Evolutionary conservation across 208 protist species (phyloP).

Genomic region (Borovskyia barvae): DNA sequence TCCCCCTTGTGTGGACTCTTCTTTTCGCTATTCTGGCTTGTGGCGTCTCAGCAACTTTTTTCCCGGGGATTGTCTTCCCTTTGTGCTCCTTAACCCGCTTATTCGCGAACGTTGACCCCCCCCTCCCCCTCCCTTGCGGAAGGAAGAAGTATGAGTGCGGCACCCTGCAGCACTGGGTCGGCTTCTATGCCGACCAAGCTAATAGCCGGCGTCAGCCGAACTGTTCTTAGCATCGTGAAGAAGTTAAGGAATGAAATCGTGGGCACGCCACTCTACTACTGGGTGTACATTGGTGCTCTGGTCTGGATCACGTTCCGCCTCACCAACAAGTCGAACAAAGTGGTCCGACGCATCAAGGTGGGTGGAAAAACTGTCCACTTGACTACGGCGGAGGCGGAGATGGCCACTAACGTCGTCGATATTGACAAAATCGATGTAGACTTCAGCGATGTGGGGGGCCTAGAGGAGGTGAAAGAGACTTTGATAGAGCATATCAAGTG

Average conservation of each 20-base stretch:
- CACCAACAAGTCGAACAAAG: constrained; percentile 40
- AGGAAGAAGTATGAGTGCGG: too few relatives aligned
- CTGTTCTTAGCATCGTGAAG: constrained; percentile 16
- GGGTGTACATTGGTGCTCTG: constrained; percentile 67
- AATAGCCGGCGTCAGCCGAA: constrained; percentile 20
- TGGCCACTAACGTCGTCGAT: constrained; percentile 68
- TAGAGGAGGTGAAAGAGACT: constrained; percentile 72
- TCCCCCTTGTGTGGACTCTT: not conserved
- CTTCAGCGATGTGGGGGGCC: constrained; percentile 70
- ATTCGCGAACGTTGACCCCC: too few relatives aligned
- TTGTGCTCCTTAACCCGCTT: not conserved
- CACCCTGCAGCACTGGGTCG: too few relatives aligned
- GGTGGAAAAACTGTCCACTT: constrained; percentile 40
- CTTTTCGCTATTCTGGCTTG: not conserved
- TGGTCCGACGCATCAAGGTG: constrained; percentile 44
- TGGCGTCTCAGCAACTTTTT: not conserved
- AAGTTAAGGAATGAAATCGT: constrained; percentile 27
- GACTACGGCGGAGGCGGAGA: constrained; percentile 60
- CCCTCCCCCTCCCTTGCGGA: too few relatives aligned
- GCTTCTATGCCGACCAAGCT: constrained; percentile 13
- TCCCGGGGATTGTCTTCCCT: not conserved
- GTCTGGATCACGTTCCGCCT: constrained; percentile 51
- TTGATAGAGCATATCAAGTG: constrained; percentile 85
- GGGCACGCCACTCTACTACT: constrained; percentile 61
- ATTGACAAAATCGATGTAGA: constrained; percentile 53